Base-by-base conservation (phyloP, 345 rosid genomes). In the Aurinia saxatilis region DNA sequence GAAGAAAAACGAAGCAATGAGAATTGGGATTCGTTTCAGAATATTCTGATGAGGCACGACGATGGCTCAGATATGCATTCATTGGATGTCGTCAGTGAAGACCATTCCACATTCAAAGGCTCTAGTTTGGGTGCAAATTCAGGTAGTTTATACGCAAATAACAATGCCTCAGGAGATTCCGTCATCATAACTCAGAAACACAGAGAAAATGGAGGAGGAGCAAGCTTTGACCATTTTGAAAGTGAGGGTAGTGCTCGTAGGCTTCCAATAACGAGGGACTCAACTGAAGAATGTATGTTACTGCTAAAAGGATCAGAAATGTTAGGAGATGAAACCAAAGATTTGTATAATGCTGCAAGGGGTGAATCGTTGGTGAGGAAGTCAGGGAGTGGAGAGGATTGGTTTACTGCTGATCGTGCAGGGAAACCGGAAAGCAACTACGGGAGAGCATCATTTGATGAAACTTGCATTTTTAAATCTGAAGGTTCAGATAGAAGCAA, bases 11-110 rank as follows among this genome's bases (percentile, higher is more conserved):
- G 72, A 63, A 65, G 61, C 62, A 79, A 77, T 49, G 90, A 77
- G 51, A 76, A 75, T 52, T 87, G 92, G 95, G 90, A 72, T 74
- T 73, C 83, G 57, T 79, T 90, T 71, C 87, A 87, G 83, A 85
- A 67, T 56, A 74, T 85, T 40, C 73, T 90, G 35, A 80, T 87
- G 88, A 76, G 59, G 63, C 77, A 73, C 29, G 81, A 78, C 13
- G 84, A 79, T 30, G 62, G 38, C 47, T 50, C 41, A 10, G 61
- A 66, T 41, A n/a, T 62, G 50, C 67, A 61, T 12, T 53, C 66
- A 3, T 46, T 57, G 52, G 80, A 74, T 76, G 74, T 65, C 18
- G 65, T 62, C 31, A 47, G 8, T 27, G 58, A 48, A 19, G 74
- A 62, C 15, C 50, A 73, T 66, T 75, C 71, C 36, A 56, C 56